Conservation (phyloP, 495 filamentous ascomycete genomes). For the Thozetella sp. region DNA sequence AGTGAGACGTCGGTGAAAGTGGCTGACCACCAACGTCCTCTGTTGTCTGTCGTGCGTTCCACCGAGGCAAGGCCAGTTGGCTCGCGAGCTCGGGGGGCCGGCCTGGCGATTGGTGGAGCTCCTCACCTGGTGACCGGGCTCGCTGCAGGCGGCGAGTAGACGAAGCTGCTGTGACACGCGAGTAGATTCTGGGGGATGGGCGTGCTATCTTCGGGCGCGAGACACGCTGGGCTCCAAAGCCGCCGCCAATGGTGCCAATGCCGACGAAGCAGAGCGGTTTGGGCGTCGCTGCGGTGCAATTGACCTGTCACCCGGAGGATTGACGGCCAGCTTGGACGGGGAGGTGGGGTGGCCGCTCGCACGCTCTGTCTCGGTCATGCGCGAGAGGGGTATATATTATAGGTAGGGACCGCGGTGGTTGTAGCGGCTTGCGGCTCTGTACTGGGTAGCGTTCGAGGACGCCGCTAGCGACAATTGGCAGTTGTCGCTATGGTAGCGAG, state of each 20-base stretch:
- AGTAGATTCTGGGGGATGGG: neutral
- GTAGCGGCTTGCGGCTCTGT: too few species aligned
- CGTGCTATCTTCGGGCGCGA: too few species aligned
- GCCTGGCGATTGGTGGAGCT: neutral
- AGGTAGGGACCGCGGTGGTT: too few species aligned
- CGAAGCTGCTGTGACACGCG: neutral
- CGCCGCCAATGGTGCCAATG: neutral
- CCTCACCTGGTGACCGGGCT: neutral
- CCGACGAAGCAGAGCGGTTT: neutral
- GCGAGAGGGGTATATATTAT: too few species aligned
- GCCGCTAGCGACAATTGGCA: too few species aligned
- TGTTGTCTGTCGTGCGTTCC: neutral
- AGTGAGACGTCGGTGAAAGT: neutral
- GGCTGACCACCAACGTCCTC: neutral
- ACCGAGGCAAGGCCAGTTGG: neutral
- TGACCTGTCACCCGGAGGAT: conserved; percentile 1
- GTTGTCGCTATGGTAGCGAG: too few species aligned
- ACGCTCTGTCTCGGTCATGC: too few species aligned
- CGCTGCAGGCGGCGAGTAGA: neutral
- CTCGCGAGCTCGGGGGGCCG: neutral
- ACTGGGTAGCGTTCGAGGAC: too few species aligned
- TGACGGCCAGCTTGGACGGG: too few species aligned
- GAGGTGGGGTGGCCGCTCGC: too few species aligned
- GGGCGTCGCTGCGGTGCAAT: too few species aligned
- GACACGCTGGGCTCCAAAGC: too few species aligned